Evolutionary conservation across 345 rosid genomes (phyloP), one percentile per base, ranked within the genome.

Genomic region (Eucalyptus brandiana): DNA sequence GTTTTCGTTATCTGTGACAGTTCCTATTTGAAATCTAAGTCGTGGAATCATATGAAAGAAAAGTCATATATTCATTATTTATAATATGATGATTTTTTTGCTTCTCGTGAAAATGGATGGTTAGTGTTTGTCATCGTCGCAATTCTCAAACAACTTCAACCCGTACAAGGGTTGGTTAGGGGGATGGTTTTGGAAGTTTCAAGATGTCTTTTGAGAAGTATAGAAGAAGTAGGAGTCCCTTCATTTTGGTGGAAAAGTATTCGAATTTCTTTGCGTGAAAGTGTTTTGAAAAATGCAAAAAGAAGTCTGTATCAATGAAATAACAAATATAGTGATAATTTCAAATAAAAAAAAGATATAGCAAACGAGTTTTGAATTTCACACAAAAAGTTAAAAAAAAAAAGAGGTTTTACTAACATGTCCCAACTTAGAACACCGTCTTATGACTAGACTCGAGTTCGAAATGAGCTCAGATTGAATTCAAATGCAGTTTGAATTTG

Each of bases 21-120:
- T 53, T 21, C 5, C 0, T 53, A 4, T 53, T 53, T 53, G 58
- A 53, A 53, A 19, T 19, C 5, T 0, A 53, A 53, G 0, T 19
- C 24, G 1, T 19, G 7, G 0, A 58, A 58, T 6, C 0, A 5
- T 26, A 0, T 0, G 2, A 28, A 0, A 26, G 15, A 60, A 60
- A 60, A 60, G 65, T 60, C 58, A 53, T 9, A 54, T 21, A 0
- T 54, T 56, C 62, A 56, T 56, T 23, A 56, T 56, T 56, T 24
- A 30, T 60, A 0, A 60, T 24, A 6, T 3, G 34, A 62, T 62
- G 16, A 21, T 0, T 30, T 6, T 28, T 12, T 30, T 30, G 8
- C 1, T 62, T 6, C 65, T 60, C 1, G 4, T 7, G 18, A 28
- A 30, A 62, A 12, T 62, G 8, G 34, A 3, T 6, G 2, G 1